Conservation (phyloP, 2,329 filamentous ascomycete genomes). For the Botrytis deweyae region DNA sequence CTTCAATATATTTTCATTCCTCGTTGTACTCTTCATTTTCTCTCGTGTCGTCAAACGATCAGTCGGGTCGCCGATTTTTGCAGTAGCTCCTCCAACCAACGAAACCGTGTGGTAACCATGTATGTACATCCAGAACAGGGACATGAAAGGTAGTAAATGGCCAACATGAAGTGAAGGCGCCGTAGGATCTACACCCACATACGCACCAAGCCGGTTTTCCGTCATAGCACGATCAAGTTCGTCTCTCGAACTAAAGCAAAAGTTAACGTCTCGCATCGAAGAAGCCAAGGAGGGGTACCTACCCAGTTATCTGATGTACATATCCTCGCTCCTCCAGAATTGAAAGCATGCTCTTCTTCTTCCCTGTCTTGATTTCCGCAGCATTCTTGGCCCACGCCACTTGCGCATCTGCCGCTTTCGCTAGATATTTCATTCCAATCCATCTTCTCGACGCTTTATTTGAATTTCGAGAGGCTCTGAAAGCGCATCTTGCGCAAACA, state of each 20-base stretch:
- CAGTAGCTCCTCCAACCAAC: slow-evolving; percentile 72
- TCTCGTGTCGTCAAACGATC: slow-evolving; percentile 63
- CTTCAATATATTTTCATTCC: slow-evolving; percentile 63
- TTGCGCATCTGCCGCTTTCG: slow-evolving; percentile 37
- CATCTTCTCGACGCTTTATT: slow-evolving; percentile 31
- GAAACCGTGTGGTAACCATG: slow-evolving; percentile 68
- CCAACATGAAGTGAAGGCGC: slow-evolving; percentile 77
- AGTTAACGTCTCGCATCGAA: slow-evolving; percentile 13
- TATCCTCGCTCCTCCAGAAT: slow-evolving; percentile 70
- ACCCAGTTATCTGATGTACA: slow-evolving; percentile 75
- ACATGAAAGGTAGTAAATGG: slow-evolving; percentile 79
- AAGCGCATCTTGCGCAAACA: slow-evolving; percentile 37
- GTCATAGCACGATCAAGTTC: slow-evolving; percentile 64
- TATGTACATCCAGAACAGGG: slow-evolving; percentile 80
- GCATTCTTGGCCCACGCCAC: slow-evolving; percentile 51
- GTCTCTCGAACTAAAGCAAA: slow-evolving; percentile 41
- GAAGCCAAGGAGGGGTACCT: slow-evolving; percentile 36
- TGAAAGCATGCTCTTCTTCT: slow-evolving; percentile 56
- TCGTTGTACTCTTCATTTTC: slow-evolving; percentile 50
- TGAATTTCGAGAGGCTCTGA: slow-evolving; percentile 27
- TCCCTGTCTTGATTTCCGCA: slow-evolving; percentile 49
- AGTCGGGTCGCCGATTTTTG: slow-evolving; percentile 76
- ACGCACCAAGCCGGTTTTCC: slow-evolving; percentile 66
- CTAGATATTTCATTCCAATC: slow-evolving; percentile 41
- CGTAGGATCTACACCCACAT: slow-evolving; percentile 81